Evolutionary conservation across 441 rosid species (phyloP).

Genomic region (Bruguiera hainesii): DNA sequence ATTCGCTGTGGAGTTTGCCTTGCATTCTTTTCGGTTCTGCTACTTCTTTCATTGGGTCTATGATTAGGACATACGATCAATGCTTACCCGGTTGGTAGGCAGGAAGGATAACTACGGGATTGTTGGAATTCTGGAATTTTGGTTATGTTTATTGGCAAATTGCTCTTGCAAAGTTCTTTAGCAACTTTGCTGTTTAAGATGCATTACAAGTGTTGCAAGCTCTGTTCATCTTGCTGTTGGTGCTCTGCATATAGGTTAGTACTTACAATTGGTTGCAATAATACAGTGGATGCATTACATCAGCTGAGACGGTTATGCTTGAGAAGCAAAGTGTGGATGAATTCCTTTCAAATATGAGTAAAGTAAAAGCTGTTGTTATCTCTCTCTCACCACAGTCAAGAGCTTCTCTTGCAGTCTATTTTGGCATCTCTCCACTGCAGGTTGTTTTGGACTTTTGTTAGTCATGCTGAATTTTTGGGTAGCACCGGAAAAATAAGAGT

Average conservation of each 20-base stretch:
- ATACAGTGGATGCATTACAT: slow-evolving; percentile 92
- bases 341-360: slow-evolving; percentile 60
- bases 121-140: not conserved
- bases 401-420: slow-evolving; percentile 86
- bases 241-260: no score
- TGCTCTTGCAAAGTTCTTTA: not conserved
- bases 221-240: no score
- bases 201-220: no score
- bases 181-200: no score
- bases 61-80: no score
- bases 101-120: no score
- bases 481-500: not conserved
- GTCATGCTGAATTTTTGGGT: not conserved
- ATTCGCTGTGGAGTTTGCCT: no score
- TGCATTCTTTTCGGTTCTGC: no score
- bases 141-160: not conserved
- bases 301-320: slow-evolving; percentile 95
- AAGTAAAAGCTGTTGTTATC: slow-evolving; percentile 58
- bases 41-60: no score
- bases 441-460: slow-evolving; percentile 20
- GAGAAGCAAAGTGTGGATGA: slow-evolving; percentile 96
- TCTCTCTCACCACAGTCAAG: slow-evolving; percentile 91
- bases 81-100: no score
- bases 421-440: slow-evolving; percentile 64
- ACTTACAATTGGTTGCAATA: not conserved